Base-by-base conservation (phyloP, 148 eudicot species). In the Amaranthus hypochondriacus region DNA sequence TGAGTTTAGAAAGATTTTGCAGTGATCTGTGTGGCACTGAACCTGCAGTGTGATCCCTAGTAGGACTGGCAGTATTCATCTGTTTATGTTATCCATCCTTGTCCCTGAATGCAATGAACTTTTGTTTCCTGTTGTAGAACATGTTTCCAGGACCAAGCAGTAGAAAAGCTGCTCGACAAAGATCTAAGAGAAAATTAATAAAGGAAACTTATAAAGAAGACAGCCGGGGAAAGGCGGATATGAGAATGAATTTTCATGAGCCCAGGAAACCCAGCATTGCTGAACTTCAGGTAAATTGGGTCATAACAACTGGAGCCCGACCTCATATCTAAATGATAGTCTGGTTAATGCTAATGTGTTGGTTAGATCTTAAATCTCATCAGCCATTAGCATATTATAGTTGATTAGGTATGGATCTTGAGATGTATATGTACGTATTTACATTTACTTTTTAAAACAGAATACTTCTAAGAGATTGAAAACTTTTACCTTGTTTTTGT, bases 101-200 rank as follows among this genome's bases (percentile, higher is more conserved):
- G 75, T 12, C 39, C 47, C 53, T 10, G 10, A 51, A 44, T 70
- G 58, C 65, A 43, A 53, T 69, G 56, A 50, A 14, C 72, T 67
- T 70, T 9, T 14, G 7, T 68, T 52, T 49, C 73, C 4, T 68
- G 56, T 56, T 83, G 56, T 86, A 88, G 91, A 75, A 66, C 73
- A 71, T 75, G 72, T 72, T 79, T 83, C 80, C 86, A 44, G 73
- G 73, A 75, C 54, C 78, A 43, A 81, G 78, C 77, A 70, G 79
- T 72, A 76, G 78, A 61, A 73, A 68, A 69, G 62, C 68, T 71
- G 60, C 69, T 48, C 78, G 76, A 44, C 68, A 18, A 69, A 78
- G 72, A 72, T 72, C 79, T 63, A 77, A 77, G 70, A 81, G 82
- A 72, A 84, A 81, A 74, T 9, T 74, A 65, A 67, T 12, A 18